Base-by-base conservation (phyloP, 192 early-diverging fungal species). In the Mycoemilia scoparia region DNA sequence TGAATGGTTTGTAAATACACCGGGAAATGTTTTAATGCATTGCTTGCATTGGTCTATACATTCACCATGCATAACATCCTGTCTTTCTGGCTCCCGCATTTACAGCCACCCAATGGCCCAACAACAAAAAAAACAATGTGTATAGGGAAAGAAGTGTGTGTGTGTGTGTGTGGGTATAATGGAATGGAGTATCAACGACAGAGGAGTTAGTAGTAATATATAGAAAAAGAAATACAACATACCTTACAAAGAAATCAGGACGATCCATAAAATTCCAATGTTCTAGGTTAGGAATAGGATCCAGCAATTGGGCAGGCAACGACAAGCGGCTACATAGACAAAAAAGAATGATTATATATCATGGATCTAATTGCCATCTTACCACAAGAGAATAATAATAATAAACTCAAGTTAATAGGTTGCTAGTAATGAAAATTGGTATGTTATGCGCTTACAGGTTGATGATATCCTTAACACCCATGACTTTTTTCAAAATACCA, bases 261-360 rank as follows among this genome's bases (percentile, higher is more conserved):
- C 74, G 73, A 34, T 83, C 80, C 49, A 73, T 79, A 48, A 75
- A 77, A 46, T 70, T 74, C 72, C 72, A 76, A 56, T 76, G 73
- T 48, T 83, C 80, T 22, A 83, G 64, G 32, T 78, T 77, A 14
- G 73, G 73, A 22, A 71, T 58, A 11, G 80, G 80, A 32, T 78
- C 75, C 30, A 79, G 51, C 20, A 79, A 51, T 26, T 74, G 63
- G 21, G 77, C 68, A 17, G 80, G 80, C 32, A 83, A 53, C 29
- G 75, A 77, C 28, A 83, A 41, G 7, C 77, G 73, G 22, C 58
- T 61, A 61, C 43, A 64, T 57, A 38, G 15, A 27, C 11, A 25
- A 30, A 19, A 21, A 21, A 13, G 4, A 27, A 35, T 33, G 35
- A n/a, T 14, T 29, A 19, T 29, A 13, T 25, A 25, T 29, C 26